Base-by-base conservation (phyloP, 2,329 filamentous ascomycete species). In the Sporothrix curviconia region DNA sequence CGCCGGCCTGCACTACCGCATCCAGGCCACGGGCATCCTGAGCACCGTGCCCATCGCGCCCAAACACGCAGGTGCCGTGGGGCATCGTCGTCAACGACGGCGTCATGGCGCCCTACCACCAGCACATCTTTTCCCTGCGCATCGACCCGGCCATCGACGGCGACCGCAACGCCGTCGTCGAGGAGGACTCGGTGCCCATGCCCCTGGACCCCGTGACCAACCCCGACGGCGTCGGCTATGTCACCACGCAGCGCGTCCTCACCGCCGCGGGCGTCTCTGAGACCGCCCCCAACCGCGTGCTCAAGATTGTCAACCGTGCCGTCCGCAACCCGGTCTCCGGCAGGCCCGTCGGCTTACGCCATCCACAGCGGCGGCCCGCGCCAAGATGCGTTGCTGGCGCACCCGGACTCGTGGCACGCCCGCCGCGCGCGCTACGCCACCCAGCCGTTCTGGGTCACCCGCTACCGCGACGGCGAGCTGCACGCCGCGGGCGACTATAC, bases 11-110 rank as follows among this genome's bases (percentile, higher is more conserved):
- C 77, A 75, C 0, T 71, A 85, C 40, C 84, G 88, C 66, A 79
- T 80, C 0, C 76, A 84, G 1, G 84, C 85, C 0, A 88, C 85
- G 0, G 85, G 85, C 1, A 82, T 89, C 39, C 73, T 88, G n/a
- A 81, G 77, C 9, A 79, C 82, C 2, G 76, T 82, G 19, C 77
- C 80, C 60, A 84, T 87, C 58, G 79, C 82, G 58, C 66, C 73
- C 4, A n/a, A 78, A 40, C 22, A 32, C 44, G 17, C 82, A 76
- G 65, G 30, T 79, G 63, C 64, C 67, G 3, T 86, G 78, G 66
- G 83, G 83, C 17, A 86, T 80, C 58, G 73, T 86, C 11, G 51
- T 54, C 39, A 14, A 34, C 39, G 25, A 30, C 25, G 39, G 39
- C 14, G 51, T 43, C 2, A 11, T 54, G 25, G 39, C 51, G 5